phyloP scores from a whole-genome alignment of 768 basidiomycete species.

The Termitomyces sp. region DNA sequence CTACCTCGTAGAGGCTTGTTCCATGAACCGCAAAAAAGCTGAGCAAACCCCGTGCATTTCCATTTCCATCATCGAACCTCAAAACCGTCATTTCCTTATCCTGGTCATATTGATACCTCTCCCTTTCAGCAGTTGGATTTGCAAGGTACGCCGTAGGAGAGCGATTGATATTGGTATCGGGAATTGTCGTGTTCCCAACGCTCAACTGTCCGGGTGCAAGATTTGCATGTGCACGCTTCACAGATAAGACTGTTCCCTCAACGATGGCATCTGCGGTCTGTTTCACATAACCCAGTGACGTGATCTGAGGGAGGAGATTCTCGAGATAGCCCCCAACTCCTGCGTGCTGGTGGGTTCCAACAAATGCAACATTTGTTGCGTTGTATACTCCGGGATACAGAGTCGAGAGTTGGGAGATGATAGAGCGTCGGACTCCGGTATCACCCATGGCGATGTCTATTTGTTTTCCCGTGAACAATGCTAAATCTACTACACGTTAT shows the following conservation, averaged over 20 bases:
- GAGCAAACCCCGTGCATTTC: conserved; percentile 62
- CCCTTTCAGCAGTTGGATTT: conserved; percentile 71
- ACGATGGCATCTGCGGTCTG: conserved; percentile 74
- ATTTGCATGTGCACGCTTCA: conserved; percentile 62
- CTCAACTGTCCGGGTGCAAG: conserved; percentile 59
- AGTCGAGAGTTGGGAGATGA: conserved; percentile 55
- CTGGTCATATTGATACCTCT: conserved; percentile 64
- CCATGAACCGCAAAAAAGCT: conserved; percentile 81
- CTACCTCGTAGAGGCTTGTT: conserved; percentile 71
- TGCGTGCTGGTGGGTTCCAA: conserved; percentile 73
- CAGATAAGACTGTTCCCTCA: conserved; percentile 63
- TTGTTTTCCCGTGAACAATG: conserved; percentile 1
- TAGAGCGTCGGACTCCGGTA: conserved; percentile 69
- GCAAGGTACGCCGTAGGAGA: conserved; percentile 75
- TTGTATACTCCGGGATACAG: conserved; percentile 64
- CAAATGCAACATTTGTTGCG: conserved; percentile 70
- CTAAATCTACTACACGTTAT: not conserved
- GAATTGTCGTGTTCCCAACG: conserved; percentile 66
- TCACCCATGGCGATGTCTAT: conserved; percentile 83
- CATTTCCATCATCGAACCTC: conserved; percentile 58
- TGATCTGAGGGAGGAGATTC: conserved; percentile 74
- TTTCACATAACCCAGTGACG: conserved; percentile 69
- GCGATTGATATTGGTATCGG: conserved; percentile 71
- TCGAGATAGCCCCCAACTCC: conserved; percentile 80
- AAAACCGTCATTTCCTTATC: conserved; percentile 74